phyloP scores from a whole-genome alignment of 2,329 filamentous ascomycete species.

The Phaeomoniella chlamydospora region DNA sequence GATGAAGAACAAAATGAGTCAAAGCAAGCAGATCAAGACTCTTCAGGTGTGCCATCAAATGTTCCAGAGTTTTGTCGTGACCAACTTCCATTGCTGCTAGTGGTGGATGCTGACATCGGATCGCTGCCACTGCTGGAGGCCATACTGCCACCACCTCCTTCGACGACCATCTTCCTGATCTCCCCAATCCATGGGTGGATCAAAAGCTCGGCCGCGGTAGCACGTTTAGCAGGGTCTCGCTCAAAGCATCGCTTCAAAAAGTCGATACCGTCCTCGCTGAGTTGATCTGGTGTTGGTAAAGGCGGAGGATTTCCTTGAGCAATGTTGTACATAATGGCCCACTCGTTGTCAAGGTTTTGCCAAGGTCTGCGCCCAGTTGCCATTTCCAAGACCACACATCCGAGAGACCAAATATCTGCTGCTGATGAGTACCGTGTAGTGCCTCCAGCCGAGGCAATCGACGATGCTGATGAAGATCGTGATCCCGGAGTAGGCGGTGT shows the following conservation, averaged over 20 bases:
- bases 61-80: not conserved
- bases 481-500: slow-evolving; percentile 21
- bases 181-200: slow-evolving; percentile 78
- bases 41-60: too few species aligned
- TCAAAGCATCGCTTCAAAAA: slow-evolving; percentile 81
- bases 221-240: slow-evolving; percentile 63
- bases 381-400: slow-evolving; percentile 96
- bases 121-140: not conserved
- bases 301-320: slow-evolving; percentile 89
- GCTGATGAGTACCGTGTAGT: slow-evolving; percentile 38
- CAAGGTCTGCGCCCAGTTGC: slow-evolving; percentile 86
- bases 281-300: slow-evolving; percentile 66
- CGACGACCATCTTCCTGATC: slow-evolving; percentile 31
- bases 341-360: slow-evolving; percentile 95
- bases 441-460: not conserved
- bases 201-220: slow-evolving; percentile 73
- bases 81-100: not conserved
- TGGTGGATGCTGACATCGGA: not conserved
- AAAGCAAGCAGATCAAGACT: too few species aligned
- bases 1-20: too few species aligned
- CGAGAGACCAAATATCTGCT: slow-evolving; percentile 91
- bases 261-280: slow-evolving; percentile 72
- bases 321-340: slow-evolving; percentile 99
- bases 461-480: slow-evolving; percentile 5
- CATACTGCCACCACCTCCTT: slow-evolving; percentile 7